phyloP scores from a whole-genome alignment of 2,329 filamentous ascomycete genomes.

The Tolypocladium inflatum region DNA sequence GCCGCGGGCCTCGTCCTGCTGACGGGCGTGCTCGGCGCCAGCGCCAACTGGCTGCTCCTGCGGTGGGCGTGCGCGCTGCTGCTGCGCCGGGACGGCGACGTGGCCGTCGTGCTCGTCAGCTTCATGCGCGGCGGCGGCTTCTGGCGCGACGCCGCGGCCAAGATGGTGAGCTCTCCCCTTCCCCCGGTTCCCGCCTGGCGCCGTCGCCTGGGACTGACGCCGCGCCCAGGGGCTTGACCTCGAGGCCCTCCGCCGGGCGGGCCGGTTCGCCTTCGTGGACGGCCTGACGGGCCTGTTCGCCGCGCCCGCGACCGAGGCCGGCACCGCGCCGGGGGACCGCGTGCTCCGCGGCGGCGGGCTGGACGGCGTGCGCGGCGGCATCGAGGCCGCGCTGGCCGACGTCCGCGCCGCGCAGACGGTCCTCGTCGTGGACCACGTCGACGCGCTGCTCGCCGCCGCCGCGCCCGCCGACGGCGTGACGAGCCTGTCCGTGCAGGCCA shows the following conservation, averaged over 20 bases:
- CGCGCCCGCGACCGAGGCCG: constrained; percentile 2
- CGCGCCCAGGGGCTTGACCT: constrained; percentile 57
- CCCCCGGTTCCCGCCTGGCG: background rate
- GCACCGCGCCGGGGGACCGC: constrained; percentile 3
- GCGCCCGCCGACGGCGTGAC: constrained; percentile 27
- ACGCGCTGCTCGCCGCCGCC: constrained; percentile 52
- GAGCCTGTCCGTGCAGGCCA: constrained; percentile 39
- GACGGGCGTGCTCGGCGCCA: constrained; percentile 57
- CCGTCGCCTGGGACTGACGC: background rate
- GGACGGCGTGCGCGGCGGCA: constrained; percentile 25
- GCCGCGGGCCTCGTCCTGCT: constrained; percentile 54
- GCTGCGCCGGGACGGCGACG: constrained; percentile 15
- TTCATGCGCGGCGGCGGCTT: constrained; percentile 72
- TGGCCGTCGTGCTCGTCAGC: constrained; percentile 65
- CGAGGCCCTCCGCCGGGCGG: constrained; percentile 44
- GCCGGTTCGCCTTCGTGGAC: constrained; percentile 65
- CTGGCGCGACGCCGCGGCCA: constrained; percentile 63
- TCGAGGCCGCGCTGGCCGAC: constrained; percentile 29
- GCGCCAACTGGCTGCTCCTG: constrained; percentile 56
- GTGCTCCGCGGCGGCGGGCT: constrained; percentile 21
- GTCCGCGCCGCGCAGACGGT: constrained; percentile 30
- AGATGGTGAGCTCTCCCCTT: constrained; percentile 39
- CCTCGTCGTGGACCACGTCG: constrained; percentile 58
- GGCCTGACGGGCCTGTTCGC: constrained; percentile 53
- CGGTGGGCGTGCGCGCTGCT: constrained; percentile 44